Percentiles rank a stretch among this genome's conserved stretches.
Conservation (phyloP, 148 eudicot species). For the Rhododendron vialii region DNA sequence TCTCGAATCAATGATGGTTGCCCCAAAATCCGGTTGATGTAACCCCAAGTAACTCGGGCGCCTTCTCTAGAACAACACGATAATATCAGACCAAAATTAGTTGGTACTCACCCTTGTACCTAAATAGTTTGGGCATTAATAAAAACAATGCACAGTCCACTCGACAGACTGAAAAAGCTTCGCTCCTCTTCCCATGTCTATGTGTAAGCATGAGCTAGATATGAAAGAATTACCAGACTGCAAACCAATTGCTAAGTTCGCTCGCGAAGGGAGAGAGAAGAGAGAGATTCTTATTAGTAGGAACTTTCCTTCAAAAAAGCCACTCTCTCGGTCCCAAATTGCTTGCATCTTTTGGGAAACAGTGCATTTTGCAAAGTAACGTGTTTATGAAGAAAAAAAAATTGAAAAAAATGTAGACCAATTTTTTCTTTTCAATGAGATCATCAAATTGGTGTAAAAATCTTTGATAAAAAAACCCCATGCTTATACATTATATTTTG, state of each 20-base stretch:
- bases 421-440: no score
- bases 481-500: no score
- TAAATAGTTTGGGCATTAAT: neutral
- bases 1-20: conserved; percentile 96
- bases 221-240: neutral
- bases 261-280: neutral
- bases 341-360: no score
- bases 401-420: no score
- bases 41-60: conserved; percentile 91
- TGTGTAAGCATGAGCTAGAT: neutral
- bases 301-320: neutral
- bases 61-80: conserved; percentile 66
- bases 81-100: conserved; percentile 1
- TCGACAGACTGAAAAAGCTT: neutral
- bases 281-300: neutral
- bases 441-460: no score
- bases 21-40: conserved; percentile 85
- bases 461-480: no score
- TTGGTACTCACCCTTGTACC: neutral
- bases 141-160: neutral
- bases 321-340: no score
- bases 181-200: neutral
- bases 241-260: neutral
- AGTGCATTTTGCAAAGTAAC: neutral
- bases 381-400: no score